Evolutionary conservation across 176 grass and related monocot species (phyloP).

Genomic region (Aegilops longissima): DNA sequence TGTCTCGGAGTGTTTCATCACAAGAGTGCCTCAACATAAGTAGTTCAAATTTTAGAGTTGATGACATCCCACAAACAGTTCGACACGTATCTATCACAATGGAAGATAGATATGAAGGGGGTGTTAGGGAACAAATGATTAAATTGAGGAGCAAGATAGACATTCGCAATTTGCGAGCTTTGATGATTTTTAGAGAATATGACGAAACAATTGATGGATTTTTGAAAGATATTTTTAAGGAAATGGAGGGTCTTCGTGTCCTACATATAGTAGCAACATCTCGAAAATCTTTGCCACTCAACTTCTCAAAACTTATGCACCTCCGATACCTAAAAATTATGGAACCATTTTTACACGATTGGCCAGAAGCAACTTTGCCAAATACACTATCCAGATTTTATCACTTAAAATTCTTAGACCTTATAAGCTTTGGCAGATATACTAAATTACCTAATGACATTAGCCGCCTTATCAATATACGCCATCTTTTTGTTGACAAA

Average conservation of each 20-base stretch:
- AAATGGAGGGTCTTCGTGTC: neutral
- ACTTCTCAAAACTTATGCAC: neutral
- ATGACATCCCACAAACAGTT: neutral
- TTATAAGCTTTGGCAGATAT: no score
- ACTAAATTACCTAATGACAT: no score
- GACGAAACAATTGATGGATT: neutral
- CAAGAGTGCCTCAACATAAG: neutral
- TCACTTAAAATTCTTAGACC: no score
- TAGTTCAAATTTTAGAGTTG: neutral
- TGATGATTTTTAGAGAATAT: neutral
- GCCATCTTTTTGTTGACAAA: no score
- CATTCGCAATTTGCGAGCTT: neutral
- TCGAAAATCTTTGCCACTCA: neutral
- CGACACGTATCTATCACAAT: neutral
- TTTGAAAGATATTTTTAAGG: neutral
- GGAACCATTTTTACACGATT: no score
- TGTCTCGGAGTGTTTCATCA: neutral
- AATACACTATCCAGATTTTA: no score
- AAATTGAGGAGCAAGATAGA: neutral
- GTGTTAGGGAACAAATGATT: neutral
- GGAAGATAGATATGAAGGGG: neutral
- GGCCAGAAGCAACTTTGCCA: no score
- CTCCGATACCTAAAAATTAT: neutral
- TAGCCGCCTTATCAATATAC: no score
- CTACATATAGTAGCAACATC: neutral